Evolutionary conservation across 805 yeast species (phyloP).

Genomic region (Zygotorulaspora danielsina): DNA sequence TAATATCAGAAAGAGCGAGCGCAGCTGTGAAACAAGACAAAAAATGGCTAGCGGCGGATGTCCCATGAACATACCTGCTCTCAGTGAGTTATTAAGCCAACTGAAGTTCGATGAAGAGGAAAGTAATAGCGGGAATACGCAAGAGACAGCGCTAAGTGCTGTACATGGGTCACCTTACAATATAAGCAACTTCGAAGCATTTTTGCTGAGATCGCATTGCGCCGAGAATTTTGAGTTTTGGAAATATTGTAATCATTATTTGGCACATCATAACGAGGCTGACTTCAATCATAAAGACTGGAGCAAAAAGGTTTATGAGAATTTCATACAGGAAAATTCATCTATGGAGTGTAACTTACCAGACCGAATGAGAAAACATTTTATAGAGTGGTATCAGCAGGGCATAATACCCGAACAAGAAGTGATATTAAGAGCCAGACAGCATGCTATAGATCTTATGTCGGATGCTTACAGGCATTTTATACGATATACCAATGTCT

Average conservation of each 20-base stretch:
- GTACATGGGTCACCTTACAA: constrained; percentile 14
- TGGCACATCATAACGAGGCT: constrained; percentile 4
- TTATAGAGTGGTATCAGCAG: constrained; percentile 18
- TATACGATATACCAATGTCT: constrained; percentile 6
- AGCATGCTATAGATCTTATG: constrained; percentile 26
- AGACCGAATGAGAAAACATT: constrained; percentile 20
- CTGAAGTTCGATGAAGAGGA: constrained; percentile 6
- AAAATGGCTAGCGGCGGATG: neutral
- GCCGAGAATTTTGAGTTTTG: constrained; percentile 33
- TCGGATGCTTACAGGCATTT: constrained; percentile 28
- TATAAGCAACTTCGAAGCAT: constrained; percentile 22
- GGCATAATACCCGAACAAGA: constrained; percentile 19
- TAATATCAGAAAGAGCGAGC: too few species aligned
- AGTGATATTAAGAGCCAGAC: constrained; percentile 23
- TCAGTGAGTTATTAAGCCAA: constrained; percentile 7
- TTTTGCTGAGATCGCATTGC: constrained; percentile 27
- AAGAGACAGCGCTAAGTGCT: neutral
- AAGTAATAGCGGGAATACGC: neutral
- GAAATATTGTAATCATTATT: constrained; percentile 13
- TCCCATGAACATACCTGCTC: neutral
- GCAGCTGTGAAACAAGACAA: neutral
- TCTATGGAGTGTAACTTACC: constrained; percentile 34
- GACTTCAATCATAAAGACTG: constrained; percentile 18
- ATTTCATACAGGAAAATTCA: constrained; percentile 27
- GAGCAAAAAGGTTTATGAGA: constrained; percentile 24